phyloP scores from a whole-genome alignment of 352 stramenopile species.

The Phytophthora megakarya region DNA sequence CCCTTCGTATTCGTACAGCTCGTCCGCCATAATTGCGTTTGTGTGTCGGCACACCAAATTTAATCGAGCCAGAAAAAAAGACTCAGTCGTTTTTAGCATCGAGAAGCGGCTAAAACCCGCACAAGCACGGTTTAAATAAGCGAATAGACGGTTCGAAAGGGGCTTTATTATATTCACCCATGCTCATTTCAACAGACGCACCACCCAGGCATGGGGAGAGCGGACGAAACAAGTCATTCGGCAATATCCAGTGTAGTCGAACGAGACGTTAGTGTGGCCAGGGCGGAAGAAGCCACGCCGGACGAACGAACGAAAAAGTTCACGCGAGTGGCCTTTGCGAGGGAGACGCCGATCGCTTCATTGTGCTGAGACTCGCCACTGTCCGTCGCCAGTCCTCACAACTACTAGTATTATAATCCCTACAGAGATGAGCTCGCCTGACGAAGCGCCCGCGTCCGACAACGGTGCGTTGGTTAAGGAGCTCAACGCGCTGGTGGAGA shows the following conservation, averaged over 20 bases:
- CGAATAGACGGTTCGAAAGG: too few relatives aligned
- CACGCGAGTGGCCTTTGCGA: conserved; percentile 17
- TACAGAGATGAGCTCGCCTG: conserved; percentile 64
- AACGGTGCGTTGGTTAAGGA: conserved; percentile 49
- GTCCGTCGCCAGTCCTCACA: conserved; percentile 13
- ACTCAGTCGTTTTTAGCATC: not conserved
- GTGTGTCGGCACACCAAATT: conserved; percentile 13
- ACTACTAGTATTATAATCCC: conserved; percentile 2
- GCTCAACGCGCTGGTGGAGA: conserved; percentile 73
- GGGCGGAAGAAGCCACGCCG: conserved; percentile 33
- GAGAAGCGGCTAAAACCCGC: not conserved
- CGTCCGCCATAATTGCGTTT: conserved; percentile 25
- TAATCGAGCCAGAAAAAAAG: conserved; percentile 21
- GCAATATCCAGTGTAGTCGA: conserved; percentile 30
- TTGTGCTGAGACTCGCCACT: conserved; percentile 26
- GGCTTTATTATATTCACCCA: not conserved
- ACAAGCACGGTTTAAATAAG: too few relatives aligned
- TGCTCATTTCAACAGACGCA: not conserved
- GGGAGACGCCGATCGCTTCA: conserved; percentile 18
- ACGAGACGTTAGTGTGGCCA: conserved; percentile 13
- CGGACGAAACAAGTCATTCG: conserved; percentile 4
- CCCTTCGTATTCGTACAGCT: conserved; percentile 36
- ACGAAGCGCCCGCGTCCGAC: conserved; percentile 39
- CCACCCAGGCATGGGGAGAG: too few relatives aligned
- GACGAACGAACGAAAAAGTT: conserved; percentile 33